Percentiles rank a stretch among this genome's conserved stretches.
Evolutionary conservation across 2,329 filamentous ascomycete genomes (phyloP).

Genomic region (Clonostachys sp.): DNA sequence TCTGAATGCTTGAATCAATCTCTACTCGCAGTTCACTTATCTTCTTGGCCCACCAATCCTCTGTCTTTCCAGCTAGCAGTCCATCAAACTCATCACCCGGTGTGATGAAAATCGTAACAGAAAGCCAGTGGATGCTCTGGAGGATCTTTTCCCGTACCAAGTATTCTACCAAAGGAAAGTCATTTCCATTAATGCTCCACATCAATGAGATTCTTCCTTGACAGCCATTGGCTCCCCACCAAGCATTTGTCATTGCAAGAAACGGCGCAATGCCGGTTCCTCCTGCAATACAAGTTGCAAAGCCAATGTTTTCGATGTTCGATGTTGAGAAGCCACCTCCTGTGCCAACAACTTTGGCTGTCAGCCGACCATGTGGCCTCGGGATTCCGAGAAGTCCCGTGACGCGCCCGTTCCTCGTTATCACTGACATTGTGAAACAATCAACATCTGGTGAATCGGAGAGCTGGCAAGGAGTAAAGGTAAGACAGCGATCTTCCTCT

Average conservation of each 20-base stretch:
- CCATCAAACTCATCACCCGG: conserved; percentile 6
- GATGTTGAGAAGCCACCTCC: conserved; percentile 7
- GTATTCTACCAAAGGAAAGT: conserved; percentile 8
- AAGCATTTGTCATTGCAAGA: conserved; percentile 3
- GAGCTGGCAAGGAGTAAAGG: conserved; percentile 8
- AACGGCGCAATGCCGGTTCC: conserved; percentile 9
- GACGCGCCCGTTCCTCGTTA: conserved; percentile 10
- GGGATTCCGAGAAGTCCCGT: conserved; percentile 10
- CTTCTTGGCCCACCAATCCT: conserved; percentile 4
- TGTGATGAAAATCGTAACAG: conserved; percentile 8
- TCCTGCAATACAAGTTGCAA: conserved; percentile 5
- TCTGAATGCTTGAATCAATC: not conserved
- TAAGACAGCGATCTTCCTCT: conserved; percentile 7
- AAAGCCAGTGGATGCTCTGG: not conserved
- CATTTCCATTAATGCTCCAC: conserved; percentile 8
- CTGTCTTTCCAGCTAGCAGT: conserved; percentile 3
- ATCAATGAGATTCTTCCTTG: not conserved
- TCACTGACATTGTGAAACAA: not conserved
- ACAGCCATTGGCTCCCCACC: not conserved
- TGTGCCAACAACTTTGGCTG: conserved; percentile 4
- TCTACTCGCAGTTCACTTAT: not conserved
- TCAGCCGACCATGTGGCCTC: conserved; percentile 6
- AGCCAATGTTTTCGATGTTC: not conserved
- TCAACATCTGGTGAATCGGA: not conserved
- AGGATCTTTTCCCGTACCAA: conserved; percentile 5